Percentiles rank a stretch among this genome's conserved stretches.
Conservation (phyloP, 139 green algal genomes). For the Astrephomene gubernaculifera region DNA sequence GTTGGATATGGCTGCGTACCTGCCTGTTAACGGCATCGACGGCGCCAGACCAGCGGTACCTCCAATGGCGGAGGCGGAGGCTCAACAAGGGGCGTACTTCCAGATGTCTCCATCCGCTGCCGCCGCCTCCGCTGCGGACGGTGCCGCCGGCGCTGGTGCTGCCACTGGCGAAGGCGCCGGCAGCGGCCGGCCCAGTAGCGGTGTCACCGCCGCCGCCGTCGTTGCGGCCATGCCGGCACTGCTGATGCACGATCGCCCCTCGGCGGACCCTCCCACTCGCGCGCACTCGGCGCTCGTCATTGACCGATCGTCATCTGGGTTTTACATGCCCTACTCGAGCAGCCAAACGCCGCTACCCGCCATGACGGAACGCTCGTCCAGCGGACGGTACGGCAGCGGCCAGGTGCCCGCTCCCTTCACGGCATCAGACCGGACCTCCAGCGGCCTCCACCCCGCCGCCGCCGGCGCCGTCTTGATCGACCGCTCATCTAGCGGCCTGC, state of each 20-base stretch:
- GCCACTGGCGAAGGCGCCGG: background rate
- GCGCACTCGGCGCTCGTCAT: background rate
- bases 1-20: too few relatives aligned
- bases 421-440: background rate
- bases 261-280: background rate
- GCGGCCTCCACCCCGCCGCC: background rate
- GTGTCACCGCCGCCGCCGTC: background rate
- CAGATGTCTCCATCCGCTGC: background rate
- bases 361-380: conserved; percentile 1
- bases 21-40: too few relatives aligned
- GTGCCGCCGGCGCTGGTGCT: background rate
- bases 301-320: conserved; percentile 13
- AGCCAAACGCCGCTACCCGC: background rate
- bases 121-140: background rate
- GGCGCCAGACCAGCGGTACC: too few relatives aligned
- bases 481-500: background rate
- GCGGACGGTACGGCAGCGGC: background rate
- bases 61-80: background rate
- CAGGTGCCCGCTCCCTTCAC: background rate
- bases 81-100: background rate
- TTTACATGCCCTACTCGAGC: background rate
- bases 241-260: background rate
- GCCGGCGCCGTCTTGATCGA: background rate
- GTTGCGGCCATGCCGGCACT: background rate
- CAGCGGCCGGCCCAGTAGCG: background rate